A percentile compares a stretch with the other conserved stretches of the same genome.
Evolutionary conservation across 2,329 filamentous ascomycete genomes (phyloP).

Genomic region (Pyrenophora seminiperda): DNA sequence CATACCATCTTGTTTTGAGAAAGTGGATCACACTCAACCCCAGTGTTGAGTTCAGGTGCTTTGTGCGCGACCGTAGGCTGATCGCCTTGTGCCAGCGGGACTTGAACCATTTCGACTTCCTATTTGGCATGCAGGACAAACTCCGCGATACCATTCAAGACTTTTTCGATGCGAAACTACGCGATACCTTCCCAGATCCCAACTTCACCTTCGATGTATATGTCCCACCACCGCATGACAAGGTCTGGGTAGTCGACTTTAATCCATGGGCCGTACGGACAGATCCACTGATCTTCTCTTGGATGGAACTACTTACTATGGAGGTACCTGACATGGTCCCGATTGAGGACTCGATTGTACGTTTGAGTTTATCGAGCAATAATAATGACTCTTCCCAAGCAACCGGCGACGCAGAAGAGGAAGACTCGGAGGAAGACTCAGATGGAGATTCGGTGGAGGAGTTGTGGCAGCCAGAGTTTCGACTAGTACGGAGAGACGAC

Average conservation of each 20-base stretch:
- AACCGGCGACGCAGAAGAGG: not conserved
- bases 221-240: constrained; percentile 74
- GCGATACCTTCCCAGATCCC: constrained; percentile 79
- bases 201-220: constrained; percentile 94
- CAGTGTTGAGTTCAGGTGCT: constrained; percentile 92
- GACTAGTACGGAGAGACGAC: constrained; percentile 81
- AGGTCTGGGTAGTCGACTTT: constrained; percentile 87
- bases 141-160: constrained; percentile 71
- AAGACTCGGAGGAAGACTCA: constrained; percentile 34
- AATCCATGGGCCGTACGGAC: constrained; percentile 93
- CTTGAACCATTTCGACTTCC: constrained; percentile 86
- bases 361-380: constrained; percentile 17
- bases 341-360: constrained; percentile 38
- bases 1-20: constrained; percentile 81
- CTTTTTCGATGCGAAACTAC: constrained; percentile 77
- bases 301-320: constrained; percentile 81
- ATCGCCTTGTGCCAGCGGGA: constrained; percentile 88
- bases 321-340: constrained; percentile 56
- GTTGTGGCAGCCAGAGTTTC: constrained; percentile 73
- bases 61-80: constrained; percentile 80
- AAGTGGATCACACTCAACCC: constrained; percentile 89
- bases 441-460: constrained; percentile 59
- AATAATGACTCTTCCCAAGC: constrained; percentile 1
- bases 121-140: constrained; percentile 68
- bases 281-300: constrained; percentile 86